These are phyloP conservation scores for Beta lomatogona DNA, from an alignment of 179 eudicot species.

Conservation along the genomic window DNA sequence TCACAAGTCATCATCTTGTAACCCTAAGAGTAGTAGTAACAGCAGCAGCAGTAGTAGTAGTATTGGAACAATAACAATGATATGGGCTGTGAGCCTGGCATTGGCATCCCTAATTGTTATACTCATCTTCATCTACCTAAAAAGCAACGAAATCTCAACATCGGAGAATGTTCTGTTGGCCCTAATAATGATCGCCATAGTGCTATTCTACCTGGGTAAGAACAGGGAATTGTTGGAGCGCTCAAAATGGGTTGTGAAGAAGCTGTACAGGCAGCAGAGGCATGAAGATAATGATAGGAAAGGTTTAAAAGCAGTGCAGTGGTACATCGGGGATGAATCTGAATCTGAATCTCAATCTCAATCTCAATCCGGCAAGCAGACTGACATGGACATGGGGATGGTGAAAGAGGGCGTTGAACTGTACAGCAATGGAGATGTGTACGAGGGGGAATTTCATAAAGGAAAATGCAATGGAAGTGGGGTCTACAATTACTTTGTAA, in stretches of 20 bases:
- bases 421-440: constrained; percentile 77
- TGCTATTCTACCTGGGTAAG: constrained; percentile 48
- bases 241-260: constrained; percentile 26
- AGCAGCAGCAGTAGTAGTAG: background rate
- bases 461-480: constrained; percentile 86
- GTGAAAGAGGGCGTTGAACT: constrained; percentile 63
- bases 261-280: background rate
- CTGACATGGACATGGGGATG: background rate
- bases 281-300: background rate
- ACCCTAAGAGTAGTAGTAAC: background rate
- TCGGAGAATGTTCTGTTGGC: constrained; percentile 63
- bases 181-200: constrained; percentile 54
- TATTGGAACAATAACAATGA: too few species aligned
- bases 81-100: background rate
- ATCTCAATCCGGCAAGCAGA: background rate
- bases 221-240: constrained; percentile 42
- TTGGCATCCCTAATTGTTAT: constrained; percentile 30
- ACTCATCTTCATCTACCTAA: constrained; percentile 36
- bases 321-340: constrained; percentile 72
- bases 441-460: constrained; percentile 83
- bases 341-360: background rate
- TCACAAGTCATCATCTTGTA: background rate
- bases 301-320: constrained; percentile 53
- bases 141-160: constrained; percentile 42
- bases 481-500: constrained; percentile 67